Conservation (phyloP, 2,329 filamentous ascomycete genomes). For the Rachicladosporium sp. region DNA sequence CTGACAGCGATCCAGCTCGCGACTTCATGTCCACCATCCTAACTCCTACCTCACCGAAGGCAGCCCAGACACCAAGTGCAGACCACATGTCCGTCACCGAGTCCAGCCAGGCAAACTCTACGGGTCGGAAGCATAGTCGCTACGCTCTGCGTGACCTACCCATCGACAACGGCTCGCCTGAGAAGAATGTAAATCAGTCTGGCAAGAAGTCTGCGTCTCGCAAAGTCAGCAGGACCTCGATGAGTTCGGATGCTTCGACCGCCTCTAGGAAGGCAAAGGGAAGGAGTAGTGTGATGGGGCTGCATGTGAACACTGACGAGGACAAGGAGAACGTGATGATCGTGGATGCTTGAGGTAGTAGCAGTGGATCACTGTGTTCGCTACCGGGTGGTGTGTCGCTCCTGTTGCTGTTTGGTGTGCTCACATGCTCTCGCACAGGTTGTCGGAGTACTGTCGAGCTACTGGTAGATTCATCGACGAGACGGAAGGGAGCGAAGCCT, state of each 20-base stretch:
- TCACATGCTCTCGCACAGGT: too few species aligned
- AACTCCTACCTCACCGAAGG: conserved; percentile 4
- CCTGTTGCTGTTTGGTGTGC: too few species aligned
- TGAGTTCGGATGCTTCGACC: not conserved
- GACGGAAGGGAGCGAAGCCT: too few species aligned
- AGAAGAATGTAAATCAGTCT: conserved; percentile 11
- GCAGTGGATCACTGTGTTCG: too few species aligned
- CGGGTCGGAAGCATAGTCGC: conserved; percentile 18
- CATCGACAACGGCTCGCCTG: conserved; percentile 13
- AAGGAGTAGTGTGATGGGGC: not conserved
- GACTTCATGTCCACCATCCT: conserved; percentile 18
- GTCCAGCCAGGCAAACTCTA: conserved; percentile 10
- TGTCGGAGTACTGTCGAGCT: too few species aligned
- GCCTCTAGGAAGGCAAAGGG: conserved; percentile 1
- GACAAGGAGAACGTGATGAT: conserved; percentile 6
- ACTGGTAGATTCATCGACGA: too few species aligned
- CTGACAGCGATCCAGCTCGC: conserved; percentile 8
- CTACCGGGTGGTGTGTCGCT: not conserved
- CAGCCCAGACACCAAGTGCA: not conserved
- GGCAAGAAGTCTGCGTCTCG: conserved; percentile 8
- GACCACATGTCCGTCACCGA: conserved; percentile 6
- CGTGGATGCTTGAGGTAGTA: not conserved
- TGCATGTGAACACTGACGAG: conserved; percentile 1
- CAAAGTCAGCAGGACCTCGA: conserved; percentile 13
- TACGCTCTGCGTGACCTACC: conserved; percentile 12